Evolutionary conservation across 2,329 filamentous ascomycete species (phyloP).

Genomic region (Epichloe coenophiala): DNA sequence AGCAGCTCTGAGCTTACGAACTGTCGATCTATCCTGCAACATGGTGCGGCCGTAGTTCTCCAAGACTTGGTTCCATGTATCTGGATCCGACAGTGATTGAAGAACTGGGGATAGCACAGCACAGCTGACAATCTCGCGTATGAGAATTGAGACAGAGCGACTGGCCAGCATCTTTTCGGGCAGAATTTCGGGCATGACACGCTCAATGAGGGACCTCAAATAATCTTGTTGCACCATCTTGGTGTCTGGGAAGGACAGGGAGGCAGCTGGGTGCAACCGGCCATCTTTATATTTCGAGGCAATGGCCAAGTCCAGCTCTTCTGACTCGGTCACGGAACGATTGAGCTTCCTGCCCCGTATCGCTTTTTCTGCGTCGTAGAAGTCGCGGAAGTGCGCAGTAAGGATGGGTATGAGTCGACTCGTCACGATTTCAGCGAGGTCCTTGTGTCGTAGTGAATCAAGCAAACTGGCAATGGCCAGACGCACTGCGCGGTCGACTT

Average conservation of each 20-base stretch:
- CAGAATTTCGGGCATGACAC: conserved; percentile 61
- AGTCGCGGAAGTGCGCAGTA: conserved; percentile 78
- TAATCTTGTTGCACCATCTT: conserved; percentile 82
- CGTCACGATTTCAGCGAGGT: conserved; percentile 73
- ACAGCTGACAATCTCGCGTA: conserved; percentile 85
- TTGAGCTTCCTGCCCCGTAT: conserved; percentile 82
- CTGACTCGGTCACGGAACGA: conserved; percentile 83
- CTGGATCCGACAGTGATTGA: conserved; percentile 72
- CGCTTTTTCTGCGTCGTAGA: conserved; percentile 75
- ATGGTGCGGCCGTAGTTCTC: conserved; percentile 77
- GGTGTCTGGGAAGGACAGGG: conserved; percentile 69
- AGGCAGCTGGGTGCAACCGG: conserved; percentile 75
- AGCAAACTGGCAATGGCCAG: conserved; percentile 56
- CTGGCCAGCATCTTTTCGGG: conserved; percentile 64
- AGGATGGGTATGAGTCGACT: conserved; percentile 76
- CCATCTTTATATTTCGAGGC: conserved; percentile 88
- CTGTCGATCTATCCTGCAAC: conserved; percentile 89
- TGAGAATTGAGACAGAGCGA: conserved; percentile 62
- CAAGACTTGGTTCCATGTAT: conserved; percentile 95
- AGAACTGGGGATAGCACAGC: conserved; percentile 77
- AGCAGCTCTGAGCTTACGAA: conserved; percentile 79
- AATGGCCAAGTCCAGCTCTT: conserved; percentile 89
- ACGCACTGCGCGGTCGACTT: conserved; percentile 72
- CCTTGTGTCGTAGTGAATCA: conserved; percentile 59
- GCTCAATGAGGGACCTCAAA: conserved; percentile 59